Percentiles rank a stretch among this genome's conserved stretches.
phyloP scores from a whole-genome alignment of 1,284 basidiomycete species.

The Leucoagaricus sp. region DNA sequence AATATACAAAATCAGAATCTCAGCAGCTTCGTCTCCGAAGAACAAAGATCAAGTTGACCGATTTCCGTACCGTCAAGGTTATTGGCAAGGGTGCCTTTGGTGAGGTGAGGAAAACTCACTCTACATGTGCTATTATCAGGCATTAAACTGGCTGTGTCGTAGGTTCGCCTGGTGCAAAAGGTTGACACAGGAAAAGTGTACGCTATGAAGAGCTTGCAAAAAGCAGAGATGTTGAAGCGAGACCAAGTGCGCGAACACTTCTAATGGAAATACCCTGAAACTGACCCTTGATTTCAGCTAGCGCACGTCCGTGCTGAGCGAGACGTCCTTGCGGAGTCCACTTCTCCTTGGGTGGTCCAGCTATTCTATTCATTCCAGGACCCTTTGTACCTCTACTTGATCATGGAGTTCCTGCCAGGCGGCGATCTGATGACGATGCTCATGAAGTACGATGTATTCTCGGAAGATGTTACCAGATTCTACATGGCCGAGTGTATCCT shows the following conservation, averaged over 20 bases:
- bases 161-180: constrained; percentile 96
- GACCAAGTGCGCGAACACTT: constrained; percentile 72
- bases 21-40: constrained; percentile 89
- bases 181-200: constrained; percentile 97
- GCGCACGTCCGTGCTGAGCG: constrained; percentile 99
- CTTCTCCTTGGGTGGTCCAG: constrained; percentile 97
- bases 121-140: neutral
- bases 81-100: constrained; percentile 99
- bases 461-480: constrained; percentile 97
- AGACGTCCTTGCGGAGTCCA: constrained; percentile 96
- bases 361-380: constrained; percentile 99
- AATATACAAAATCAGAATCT: constrained; percentile 90
- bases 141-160: constrained; percentile 11
- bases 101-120: constrained; percentile 56
- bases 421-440: constrained; percentile 99
- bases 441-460: constrained; percentile 99
- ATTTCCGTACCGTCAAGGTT: constrained; percentile 97
- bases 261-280: constrained; percentile 1
- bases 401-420: constrained; percentile 99
- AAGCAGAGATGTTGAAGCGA: constrained; percentile 99
- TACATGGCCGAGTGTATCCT: constrained; percentile 99
- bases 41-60: constrained; percentile 90
- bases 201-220: constrained; percentile 98
- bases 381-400: constrained; percentile 92
- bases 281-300: constrained; percentile 52